Conservation (phyloP, 305 asterid genomes). For the Solanum chacoense region DNA sequence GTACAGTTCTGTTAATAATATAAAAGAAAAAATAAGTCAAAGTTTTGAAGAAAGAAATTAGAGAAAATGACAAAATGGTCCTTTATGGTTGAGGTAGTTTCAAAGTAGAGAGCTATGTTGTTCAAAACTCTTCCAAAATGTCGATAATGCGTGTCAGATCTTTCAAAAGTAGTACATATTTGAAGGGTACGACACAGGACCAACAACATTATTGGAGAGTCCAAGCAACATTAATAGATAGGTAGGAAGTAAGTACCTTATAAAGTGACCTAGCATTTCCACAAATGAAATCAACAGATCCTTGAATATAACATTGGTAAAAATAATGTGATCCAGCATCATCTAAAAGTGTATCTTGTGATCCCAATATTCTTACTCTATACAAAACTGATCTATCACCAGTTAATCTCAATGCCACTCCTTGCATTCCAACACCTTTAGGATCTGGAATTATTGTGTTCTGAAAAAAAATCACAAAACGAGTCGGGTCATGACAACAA, state of each 20-base stretch:
- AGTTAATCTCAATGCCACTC: constrained; percentile 52
- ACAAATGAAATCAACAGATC: constrained; percentile 66
- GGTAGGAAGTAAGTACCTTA: constrained; percentile 17
- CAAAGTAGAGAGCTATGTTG: not conserved
- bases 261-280: constrained; percentile 68
- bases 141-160: not conserved
- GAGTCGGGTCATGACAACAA: not conserved
- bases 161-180: fast-evolving
- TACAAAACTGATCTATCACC: constrained; percentile 64
- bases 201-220: not conserved
- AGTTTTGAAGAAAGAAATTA: not conserved
- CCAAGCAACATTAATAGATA: not conserved
- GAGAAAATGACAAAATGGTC: not conserved
- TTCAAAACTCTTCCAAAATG: not conserved
- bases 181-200: fast-evolving
- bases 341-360: constrained; percentile 73
- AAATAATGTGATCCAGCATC: constrained; percentile 55
- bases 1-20: constrained; percentile 33
- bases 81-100: not conserved
- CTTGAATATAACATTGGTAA: constrained; percentile 55
- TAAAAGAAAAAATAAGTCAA: not conserved
- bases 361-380: constrained; percentile 53
- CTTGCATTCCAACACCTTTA: constrained; percentile 50
- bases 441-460: constrained; percentile 24
- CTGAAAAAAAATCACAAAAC: constrained; percentile 9